phyloP scores from a whole-genome alignment of 805 yeast genomes.

The Nakazawaea populi region DNA sequence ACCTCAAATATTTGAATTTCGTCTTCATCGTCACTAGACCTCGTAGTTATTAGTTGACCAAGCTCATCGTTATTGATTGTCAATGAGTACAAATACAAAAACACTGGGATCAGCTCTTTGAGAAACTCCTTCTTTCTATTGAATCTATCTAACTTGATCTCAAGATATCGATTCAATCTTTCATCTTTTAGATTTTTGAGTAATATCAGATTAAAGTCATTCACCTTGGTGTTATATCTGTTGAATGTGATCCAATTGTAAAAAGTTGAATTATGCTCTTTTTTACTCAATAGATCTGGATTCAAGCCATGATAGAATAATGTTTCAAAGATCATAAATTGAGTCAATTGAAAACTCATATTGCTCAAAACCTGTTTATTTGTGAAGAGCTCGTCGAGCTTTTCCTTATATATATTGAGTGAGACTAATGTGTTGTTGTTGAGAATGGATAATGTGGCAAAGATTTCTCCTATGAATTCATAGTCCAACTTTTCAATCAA shows the following conservation, averaged over 20 bases:
- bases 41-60: background rate
- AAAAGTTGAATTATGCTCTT: conserved; percentile 17
- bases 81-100: conserved; percentile 4
- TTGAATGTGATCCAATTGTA: conserved; percentile 27
- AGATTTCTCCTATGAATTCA: conserved; percentile 5
- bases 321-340: conserved; percentile 3
- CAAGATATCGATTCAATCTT: background rate
- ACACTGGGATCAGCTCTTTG: conserved; percentile 7
- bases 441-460: conserved; percentile 5
- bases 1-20: conserved; percentile 18
- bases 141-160: background rate
- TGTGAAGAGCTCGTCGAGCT: background rate
- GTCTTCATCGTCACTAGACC: background rate
- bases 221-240: conserved; percentile 17
- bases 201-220: background rate
- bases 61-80: conserved; percentile 1
- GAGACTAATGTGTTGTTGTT: conserved; percentile 3
- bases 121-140: background rate
- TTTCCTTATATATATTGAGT: conserved; percentile 3
- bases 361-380: conserved; percentile 3
- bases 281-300: conserved; percentile 8
- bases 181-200: background rate
- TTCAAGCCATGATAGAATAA: conserved; percentile 3
- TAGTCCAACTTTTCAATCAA: conserved; percentile 3
- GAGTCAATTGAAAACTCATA: conserved; percentile 6